A percentile compares a stretch with the other conserved stretches of the same genome.
phyloP scores from a whole-genome alignment of 768 basidiomycete species.

The Naganishia randhawae region DNA sequence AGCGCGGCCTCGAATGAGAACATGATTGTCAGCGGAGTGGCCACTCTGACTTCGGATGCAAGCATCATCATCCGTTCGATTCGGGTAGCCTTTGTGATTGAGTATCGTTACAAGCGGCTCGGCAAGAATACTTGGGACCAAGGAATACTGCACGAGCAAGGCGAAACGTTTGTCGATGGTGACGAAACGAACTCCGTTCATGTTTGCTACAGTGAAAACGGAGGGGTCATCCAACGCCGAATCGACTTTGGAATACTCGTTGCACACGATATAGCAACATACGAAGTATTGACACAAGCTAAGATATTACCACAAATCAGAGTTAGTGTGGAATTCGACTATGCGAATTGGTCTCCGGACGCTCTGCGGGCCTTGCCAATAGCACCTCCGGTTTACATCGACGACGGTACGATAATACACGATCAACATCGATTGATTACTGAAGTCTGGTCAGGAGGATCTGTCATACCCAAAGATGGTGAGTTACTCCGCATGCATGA shows the following conservation, averaged over 20 bases:
- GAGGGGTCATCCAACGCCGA: neutral
- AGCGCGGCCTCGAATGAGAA: neutral
- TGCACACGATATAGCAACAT: conserved; percentile 11
- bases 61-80: neutral
- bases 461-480: neutral
- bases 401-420: neutral
- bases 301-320: conserved; percentile 14
- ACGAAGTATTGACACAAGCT: neutral
- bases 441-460: conserved; percentile 7
- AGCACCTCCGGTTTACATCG: neutral
- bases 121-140: conserved; percentile 6
- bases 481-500: neutral
- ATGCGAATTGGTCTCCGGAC: neutral
- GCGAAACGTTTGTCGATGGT: neutral
- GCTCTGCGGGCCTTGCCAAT: neutral
- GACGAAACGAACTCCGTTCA: neutral
- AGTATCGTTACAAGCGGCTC: neutral
- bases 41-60: neutral
- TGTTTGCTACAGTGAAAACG: neutral
- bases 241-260: conserved; percentile 17
- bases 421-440: neutral
- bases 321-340: conserved; percentile 8
- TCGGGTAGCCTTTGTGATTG: neutral
- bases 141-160: conserved; percentile 11
- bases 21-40: conserved; percentile 5